phyloP scores from a whole-genome alignment of 768 basidiomycete genomes.

The Tricholomella constricta region DNA sequence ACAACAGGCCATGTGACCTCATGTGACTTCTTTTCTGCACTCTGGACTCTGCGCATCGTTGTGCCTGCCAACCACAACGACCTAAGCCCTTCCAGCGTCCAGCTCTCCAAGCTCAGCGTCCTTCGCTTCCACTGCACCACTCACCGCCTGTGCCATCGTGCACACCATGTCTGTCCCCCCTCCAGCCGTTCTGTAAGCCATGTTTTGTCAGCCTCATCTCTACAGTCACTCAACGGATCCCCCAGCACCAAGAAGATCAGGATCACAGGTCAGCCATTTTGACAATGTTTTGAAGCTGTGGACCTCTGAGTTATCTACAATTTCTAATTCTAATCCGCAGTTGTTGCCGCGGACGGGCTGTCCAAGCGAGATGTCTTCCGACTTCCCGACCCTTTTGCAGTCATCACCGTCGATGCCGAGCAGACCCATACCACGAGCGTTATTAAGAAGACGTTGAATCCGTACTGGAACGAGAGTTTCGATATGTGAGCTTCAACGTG shows the following conservation, averaged over 20 bases:
- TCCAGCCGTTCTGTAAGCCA: conserved; percentile 46
- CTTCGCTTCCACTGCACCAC: not conserved
- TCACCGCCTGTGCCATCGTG: not conserved
- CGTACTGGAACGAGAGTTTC: conserved; percentile 98
- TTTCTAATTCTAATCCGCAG: conserved; percentile 39
- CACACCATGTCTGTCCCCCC: conserved; percentile 46
- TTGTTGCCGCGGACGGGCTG: conserved; percentile 93
- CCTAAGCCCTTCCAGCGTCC: not conserved
- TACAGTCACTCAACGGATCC: not conserved
- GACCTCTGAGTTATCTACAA: not conserved
- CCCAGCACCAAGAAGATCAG: conserved; percentile 72
- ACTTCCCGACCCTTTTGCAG: conserved; percentile 96
- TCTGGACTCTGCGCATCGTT: not conserved
- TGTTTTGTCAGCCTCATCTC: conserved; percentile 5
- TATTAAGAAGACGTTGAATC: conserved; percentile 93
- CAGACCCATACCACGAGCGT: conserved; percentile 97
- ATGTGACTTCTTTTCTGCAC: conserved; percentile 16
- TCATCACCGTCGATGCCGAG: conserved; percentile 97
- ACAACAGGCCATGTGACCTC: conserved; percentile 3
- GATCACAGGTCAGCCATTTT: conserved; percentile 59
- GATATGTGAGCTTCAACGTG: conserved; percentile 70
- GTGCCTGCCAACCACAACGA: conserved; percentile 9
- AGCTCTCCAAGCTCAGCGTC: not conserved
- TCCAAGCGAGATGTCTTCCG: conserved; percentile 96
- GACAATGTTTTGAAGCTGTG: not conserved